phyloP scores from a whole-genome alignment of 257 asterid species.

The Forsythia suspensa region DNA sequence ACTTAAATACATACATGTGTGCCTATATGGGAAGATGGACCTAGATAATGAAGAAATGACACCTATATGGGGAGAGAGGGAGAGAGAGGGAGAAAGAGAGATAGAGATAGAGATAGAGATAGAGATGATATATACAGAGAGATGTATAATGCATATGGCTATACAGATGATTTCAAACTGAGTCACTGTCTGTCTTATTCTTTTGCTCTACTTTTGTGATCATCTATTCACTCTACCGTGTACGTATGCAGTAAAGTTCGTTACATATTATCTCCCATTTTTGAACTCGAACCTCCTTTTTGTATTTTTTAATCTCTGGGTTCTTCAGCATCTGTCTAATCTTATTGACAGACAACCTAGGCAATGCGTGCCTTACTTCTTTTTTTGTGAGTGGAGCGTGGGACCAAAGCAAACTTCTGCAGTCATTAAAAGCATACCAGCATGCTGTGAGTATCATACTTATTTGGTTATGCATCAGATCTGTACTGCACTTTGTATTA shows the following conservation, averaged over 20 bases:
- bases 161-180: too few species aligned
- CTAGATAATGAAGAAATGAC: too few species aligned
- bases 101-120: too few species aligned
- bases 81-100: too few species aligned
- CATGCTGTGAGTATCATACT: conserved; percentile 72
- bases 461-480: conserved; percentile 9
- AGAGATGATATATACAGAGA: too few species aligned
- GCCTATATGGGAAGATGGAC: too few species aligned
- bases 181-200: too few species aligned
- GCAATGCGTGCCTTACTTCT: conserved; percentile 84
- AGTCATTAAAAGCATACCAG: conserved; percentile 88
- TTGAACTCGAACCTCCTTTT: conserved; percentile 10
- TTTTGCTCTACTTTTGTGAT: too few species aligned
- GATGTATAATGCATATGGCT: not conserved
- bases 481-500: conserved; percentile 13
- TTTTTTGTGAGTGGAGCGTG: conserved; percentile 86
- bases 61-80: too few species aligned
- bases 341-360: conserved; percentile 71
- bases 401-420: conserved; percentile 77
- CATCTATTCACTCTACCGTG: too few species aligned
- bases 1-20: too few species aligned
- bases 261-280: not conserved
- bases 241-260: not conserved
- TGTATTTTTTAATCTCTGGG: not conserved
- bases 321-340: conserved; percentile 11